These are phyloP conservation scores for Rhizoctonia solani DNA, from an alignment of 1,284 basidiomycete species.

Conservation along the genomic window DNA sequence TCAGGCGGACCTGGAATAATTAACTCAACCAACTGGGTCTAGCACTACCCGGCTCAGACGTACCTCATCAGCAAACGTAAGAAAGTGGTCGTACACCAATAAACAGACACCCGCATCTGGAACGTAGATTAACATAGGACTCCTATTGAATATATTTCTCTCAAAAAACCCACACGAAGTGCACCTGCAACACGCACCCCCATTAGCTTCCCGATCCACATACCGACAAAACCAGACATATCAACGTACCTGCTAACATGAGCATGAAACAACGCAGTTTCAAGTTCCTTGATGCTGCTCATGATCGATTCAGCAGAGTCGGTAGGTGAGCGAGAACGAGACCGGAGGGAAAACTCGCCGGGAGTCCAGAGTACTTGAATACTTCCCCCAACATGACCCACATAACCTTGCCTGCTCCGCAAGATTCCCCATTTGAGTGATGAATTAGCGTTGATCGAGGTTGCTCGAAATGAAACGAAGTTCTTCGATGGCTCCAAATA, in stretches of 20 bases:
- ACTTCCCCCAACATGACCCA: background rate
- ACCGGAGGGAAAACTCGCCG: background rate
- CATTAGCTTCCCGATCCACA: background rate
- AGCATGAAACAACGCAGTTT: slow-evolving; percentile 15
- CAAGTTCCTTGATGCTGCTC: background rate
- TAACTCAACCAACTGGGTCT: background rate
- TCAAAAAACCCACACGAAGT: slow-evolving; percentile 14
- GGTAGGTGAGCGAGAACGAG: background rate
- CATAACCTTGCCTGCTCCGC: too few species aligned
- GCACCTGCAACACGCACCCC: background rate
- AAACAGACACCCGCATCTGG: slow-evolving; percentile 2
- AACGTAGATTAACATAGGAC: background rate
- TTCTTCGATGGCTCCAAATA: too few species aligned
- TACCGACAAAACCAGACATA: background rate
- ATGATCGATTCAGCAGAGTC: background rate
- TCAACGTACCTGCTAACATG: slow-evolving; percentile 12
- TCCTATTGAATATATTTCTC: too few species aligned
- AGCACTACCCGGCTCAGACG: background rate
- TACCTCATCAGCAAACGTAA: slow-evolving; percentile 28
- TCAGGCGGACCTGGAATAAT: background rate
- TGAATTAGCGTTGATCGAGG: background rate
- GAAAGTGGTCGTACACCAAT: slow-evolving; percentile 19
- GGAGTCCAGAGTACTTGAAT: background rate
- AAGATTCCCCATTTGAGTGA: background rate
- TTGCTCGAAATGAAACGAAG: background rate